Conservation (phyloP, 148 eudicot genomes). For the Linanthus parryae region DNA sequence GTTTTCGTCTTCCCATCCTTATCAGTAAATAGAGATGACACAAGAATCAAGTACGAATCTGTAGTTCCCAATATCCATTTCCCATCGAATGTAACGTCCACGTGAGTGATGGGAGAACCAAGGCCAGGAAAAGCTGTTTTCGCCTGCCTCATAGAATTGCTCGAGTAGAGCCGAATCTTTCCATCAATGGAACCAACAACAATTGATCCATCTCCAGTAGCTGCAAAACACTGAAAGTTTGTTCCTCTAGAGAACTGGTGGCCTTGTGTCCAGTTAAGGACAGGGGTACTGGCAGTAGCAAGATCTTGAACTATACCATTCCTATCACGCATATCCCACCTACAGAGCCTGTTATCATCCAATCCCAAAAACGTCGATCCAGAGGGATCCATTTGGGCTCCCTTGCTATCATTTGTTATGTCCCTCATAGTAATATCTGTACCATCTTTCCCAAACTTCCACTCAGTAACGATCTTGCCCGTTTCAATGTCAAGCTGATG, state of each 20-base stretch:
- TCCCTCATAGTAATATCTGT: conserved; percentile 74
- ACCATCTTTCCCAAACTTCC: conserved; percentile 81
- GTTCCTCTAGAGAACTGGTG: conserved; percentile 78
- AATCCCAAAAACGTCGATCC: conserved; percentile 77
- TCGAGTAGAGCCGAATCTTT: conserved; percentile 65
- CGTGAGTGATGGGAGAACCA: conserved; percentile 71
- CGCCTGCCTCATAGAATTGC: conserved; percentile 70
- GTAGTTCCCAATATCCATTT: conserved; percentile 80
- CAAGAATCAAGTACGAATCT: conserved; percentile 55
- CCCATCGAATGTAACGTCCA: conserved; percentile 82
- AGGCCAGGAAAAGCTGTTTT: conserved; percentile 82
- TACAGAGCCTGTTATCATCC: conserved; percentile 71
- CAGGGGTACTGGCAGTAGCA: conserved; percentile 39
- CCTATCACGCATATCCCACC: conserved; percentile 79
- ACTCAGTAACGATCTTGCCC: conserved; percentile 59
- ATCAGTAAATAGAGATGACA: conserved; percentile 65
- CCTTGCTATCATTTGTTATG: conserved; percentile 59
- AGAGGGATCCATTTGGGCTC: conserved; percentile 63
- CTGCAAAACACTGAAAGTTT: conserved; percentile 76
- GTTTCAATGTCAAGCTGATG: conserved; percentile 78
- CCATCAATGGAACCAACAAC: conserved; percentile 87
- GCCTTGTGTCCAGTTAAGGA: conserved; percentile 67
- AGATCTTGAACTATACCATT: conserved; percentile 57
- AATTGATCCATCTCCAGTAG: conserved; percentile 77
- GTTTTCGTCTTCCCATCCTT: conserved; percentile 71